These are phyloP conservation scores for Sungouiozyma ichnusensis DNA, from an alignment of 805 yeast species.

Conservation along the genomic window DNA sequence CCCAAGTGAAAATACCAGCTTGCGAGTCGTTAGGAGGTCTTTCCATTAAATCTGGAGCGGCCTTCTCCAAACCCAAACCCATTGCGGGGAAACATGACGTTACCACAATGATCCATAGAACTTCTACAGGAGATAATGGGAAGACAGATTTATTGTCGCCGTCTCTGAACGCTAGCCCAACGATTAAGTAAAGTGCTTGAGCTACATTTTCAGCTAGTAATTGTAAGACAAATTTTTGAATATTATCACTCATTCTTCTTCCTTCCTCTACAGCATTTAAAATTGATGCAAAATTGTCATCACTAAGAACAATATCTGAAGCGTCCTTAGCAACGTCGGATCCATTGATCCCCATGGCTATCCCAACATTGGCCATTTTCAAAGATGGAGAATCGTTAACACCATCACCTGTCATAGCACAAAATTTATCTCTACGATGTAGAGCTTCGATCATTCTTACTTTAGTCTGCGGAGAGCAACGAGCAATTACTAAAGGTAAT, in stretches of 20 bases:
- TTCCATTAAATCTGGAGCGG: conserved; percentile 87
- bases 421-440: conserved; percentile 82
- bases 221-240: conserved; percentile 90
- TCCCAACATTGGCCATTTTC: conserved; percentile 91
- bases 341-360: conserved; percentile 87
- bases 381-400: conserved; percentile 96
- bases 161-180: conserved; percentile 76
- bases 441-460: conserved; percentile 82
- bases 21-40: conserved; percentile 85
- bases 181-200: conserved; percentile 69
- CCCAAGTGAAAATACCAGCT: conserved; percentile 70
- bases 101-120: conserved; percentile 88
- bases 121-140: conserved; percentile 96
- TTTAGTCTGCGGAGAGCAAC: conserved; percentile 91
- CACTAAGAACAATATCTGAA: conserved; percentile 92
- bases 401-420: conserved; percentile 99
- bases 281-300: conserved; percentile 92
- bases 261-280: conserved; percentile 93
- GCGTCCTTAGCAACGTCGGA: conserved; percentile 99
- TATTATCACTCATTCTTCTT: conserved; percentile 89
- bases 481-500: conserved; percentile 79
- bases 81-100: conserved; percentile 99
- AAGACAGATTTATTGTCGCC: conserved; percentile 58
- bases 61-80: conserved; percentile 93
- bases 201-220: conserved; percentile 94